Evolutionary conservation across 2,329 filamentous ascomycete genomes (phyloP).

Genomic region (Ceratocystis destructans): DNA sequence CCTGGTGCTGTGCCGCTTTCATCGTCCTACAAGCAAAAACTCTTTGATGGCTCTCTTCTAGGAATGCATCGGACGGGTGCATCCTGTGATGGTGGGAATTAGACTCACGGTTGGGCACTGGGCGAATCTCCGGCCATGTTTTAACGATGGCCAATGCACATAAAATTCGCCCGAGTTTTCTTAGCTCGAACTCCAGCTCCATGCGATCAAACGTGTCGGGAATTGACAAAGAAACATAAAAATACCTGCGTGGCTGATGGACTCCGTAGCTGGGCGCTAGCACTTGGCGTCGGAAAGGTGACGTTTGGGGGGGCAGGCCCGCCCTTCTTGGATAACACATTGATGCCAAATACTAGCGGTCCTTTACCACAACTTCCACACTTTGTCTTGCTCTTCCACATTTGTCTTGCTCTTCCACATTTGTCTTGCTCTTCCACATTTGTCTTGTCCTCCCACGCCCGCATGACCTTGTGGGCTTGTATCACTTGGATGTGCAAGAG

Average conservation of each 20-base stretch:
- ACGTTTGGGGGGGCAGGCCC: too few relatives aligned
- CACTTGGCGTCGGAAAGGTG: too few relatives aligned
- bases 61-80: not conserved
- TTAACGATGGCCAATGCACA: too few relatives aligned
- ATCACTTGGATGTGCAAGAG: not conserved
- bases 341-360: too few relatives aligned
- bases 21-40: not conserved
- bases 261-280: too few relatives aligned
- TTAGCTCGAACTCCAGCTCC: too few relatives aligned
- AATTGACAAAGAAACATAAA: too few relatives aligned
- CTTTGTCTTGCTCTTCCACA: not conserved
- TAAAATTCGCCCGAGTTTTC: too few relatives aligned
- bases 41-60: not conserved
- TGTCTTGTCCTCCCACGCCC: not conserved
- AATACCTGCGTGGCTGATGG: too few relatives aligned
- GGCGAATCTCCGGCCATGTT: not conserved
- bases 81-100: not conserved
- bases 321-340: too few relatives aligned
- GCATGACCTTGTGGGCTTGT: not conserved
- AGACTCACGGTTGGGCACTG: not conserved
- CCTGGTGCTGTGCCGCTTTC: too few relatives aligned
- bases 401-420: not conserved
- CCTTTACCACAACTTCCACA: not conserved
- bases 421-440: not conserved
- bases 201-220: too few relatives aligned